Conservation (phyloP, 192 early-diverging fungal genomes). For the Entrophospora sp. region DNA sequence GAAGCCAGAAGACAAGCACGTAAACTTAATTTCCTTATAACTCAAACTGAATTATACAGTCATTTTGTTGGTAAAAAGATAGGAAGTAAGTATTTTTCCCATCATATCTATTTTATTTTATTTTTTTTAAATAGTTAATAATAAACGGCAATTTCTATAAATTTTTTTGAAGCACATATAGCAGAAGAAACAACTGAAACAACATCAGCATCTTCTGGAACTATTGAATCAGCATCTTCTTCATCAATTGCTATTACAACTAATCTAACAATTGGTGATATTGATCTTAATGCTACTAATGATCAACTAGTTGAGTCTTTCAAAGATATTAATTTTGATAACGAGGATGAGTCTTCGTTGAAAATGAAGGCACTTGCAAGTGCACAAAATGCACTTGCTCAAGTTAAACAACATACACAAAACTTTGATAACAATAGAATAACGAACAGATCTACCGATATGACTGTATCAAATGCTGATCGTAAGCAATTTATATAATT, state of each 20-base stretch:
- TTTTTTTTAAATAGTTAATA: too few relatives aligned
- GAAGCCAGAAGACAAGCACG: constrained; percentile 75
- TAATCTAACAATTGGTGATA: too few relatives aligned
- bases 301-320: constrained; percentile 22
- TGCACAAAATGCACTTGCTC: constrained; percentile 69
- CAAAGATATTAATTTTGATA: constrained; percentile 70
- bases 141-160: too few relatives aligned
- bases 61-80: constrained; percentile 88
- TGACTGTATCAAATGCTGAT: constrained; percentile 34
- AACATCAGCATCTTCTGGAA: too few relatives aligned
- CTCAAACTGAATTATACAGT: constrained; percentile 86
- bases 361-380: constrained; percentile 59
- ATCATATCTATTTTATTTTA: too few relatives aligned
- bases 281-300: constrained; percentile 5
- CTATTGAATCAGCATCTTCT: too few relatives aligned
- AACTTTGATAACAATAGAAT: constrained; percentile 56
- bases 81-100: constrained; percentile 34
- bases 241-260: too few relatives aligned
- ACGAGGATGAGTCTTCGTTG: constrained; percentile 61
- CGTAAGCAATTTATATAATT: constrained; percentile 29
- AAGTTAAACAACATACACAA: constrained; percentile 55
- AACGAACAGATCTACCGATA: constrained; percentile 28
- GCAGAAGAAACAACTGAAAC: neutral
- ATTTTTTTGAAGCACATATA: too few relatives aligned
- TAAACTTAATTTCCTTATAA: constrained; percentile 88